Evolutionary conservation across 768 basidiomycete species (phyloP), one percentile per base, ranked within the genome.

Genomic region (Trametopsis cervina): DNA sequence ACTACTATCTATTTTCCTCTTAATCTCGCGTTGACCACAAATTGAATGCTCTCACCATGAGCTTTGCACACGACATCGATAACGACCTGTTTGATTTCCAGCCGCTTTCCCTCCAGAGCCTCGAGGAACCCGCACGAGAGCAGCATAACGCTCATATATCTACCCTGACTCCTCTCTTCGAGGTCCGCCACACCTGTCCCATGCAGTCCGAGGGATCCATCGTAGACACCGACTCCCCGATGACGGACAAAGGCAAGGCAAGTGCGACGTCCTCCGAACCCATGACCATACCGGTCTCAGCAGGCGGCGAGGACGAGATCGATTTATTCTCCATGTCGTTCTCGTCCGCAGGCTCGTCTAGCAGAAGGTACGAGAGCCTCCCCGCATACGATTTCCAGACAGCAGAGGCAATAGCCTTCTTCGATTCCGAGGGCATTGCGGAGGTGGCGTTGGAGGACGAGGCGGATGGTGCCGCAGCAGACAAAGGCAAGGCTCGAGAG

Each of bases 401-500:
- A 22, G 21, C 44, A 17, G 47, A 48, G 41, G 24, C 27, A 47
- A 52, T 35, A 36, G 26, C n/a, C 21, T 33, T 44, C 4, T 40
- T 27, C 9, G 50, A 49, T 18, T 41, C 26, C 36, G 48, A 44
- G n/a, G 42, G 47, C 37, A 27, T 44, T 26, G 20, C 27, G 6
- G 12, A 50, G 12, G 33, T 46, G 18, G 25, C 43, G 38, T 27
- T 35, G 15, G 40, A 46, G 24, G 44, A 43, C 27, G 42, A 52
- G 50, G 21, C 27, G 15, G 37, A 43, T 46, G 3, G 54, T 49
- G 37, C 37, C 24, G 25, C 26, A 27, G 33, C 56, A 39, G 61
- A 57, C 58, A 88, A 83, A 66, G 79, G 73, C 57, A 85, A 76
- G 65, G 81, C 71, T 45, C 65, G 60, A 56, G 67, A 70, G 59